Evolutionary conservation across 257 asterid species (phyloP), one percentile per base, ranked within the genome.

Genomic region (Datura wrightii): DNA sequence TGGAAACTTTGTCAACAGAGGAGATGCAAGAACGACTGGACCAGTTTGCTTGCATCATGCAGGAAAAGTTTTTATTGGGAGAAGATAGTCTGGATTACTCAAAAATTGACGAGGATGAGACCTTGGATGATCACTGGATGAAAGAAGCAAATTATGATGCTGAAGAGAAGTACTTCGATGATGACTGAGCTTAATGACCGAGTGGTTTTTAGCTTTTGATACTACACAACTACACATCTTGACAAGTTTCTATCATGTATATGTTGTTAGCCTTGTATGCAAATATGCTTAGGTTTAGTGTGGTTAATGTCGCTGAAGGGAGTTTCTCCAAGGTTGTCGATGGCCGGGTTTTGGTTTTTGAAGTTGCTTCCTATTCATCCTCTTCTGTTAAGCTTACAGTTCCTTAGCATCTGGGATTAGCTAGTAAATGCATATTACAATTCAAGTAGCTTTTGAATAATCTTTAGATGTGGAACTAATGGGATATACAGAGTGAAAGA

Each of bases 121-220:
- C 95, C 15, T 86, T 96, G 85, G 99, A 94, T 85, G 99, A 96
- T 90, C 98, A 93, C 85, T 94, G 98, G 98, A 92, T 93, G 90
- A 94, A 87, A 88, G 97, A 93, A 88, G 94, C 91, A 19, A 90
- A 91, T 85, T 93, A 86, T 69, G 99, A 94, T 86, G 99, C 99
- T 39, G 99, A 96, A 90, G 99, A 96, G 44, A 96, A 92, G 90
- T 96, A 96, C 86, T 96, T 96, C 55, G 98, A 93, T 86, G 98
- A 92, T 74, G 81, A 50, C 37, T 80, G 71, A 80, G 83, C 67
- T 80, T 37, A 53, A 54, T 34, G 56, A 7, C 8, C 18, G 41
- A 74, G 44, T 48, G 44, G 11, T 1, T 24, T 74, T 24, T 10
- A 44, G 41, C 56, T 74, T 74, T 50, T 48, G 44, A 24, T 31